These are phyloP conservation scores for Mucor irregularis DNA, from an alignment of 371 early-diverging fungal species.

Conservation along the genomic window DNA sequence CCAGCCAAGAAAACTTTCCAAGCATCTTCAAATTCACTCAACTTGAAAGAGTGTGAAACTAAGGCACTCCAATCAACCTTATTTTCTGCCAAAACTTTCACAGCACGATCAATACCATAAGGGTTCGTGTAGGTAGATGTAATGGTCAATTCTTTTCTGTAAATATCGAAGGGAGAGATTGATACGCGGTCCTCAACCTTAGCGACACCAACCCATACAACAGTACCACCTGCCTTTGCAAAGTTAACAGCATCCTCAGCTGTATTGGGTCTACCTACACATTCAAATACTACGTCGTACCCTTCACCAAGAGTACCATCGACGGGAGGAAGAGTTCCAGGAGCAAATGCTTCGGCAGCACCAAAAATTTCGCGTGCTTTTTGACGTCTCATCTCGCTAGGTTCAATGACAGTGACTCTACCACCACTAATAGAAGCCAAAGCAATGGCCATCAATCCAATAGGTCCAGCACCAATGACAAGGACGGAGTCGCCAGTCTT, in stretches of 20 bases:
- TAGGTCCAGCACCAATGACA: conserved; percentile 59
- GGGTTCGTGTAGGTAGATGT: conserved; percentile 61
- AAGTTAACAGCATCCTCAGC: conserved; percentile 45
- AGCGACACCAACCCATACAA: conserved; percentile 63
- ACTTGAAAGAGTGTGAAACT: conserved; percentile 48
- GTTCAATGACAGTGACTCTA: conserved; percentile 49
- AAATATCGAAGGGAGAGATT: conserved; percentile 55
- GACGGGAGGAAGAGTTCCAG: conserved; percentile 36
- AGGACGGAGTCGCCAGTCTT: conserved; percentile 46
- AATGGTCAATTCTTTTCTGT: conserved; percentile 59
- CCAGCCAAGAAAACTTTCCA: conserved; percentile 53
- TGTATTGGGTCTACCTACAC: conserved; percentile 54
- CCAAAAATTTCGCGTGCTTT: conserved; percentile 43
- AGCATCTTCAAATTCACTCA: conserved; percentile 52
- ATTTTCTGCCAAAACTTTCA: conserved; percentile 46
- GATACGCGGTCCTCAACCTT: conserved; percentile 46
- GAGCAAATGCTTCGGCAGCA: conserved; percentile 31
- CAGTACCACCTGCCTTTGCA: conserved; percentile 52
- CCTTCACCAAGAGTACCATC: conserved; percentile 46
- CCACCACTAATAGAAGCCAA: conserved; percentile 45
- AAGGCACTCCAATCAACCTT: conserved; percentile 48
- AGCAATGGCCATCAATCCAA: conserved; percentile 55
- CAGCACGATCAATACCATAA: conserved; percentile 57
- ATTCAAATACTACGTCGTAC: conserved; percentile 60
- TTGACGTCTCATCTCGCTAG: conserved; percentile 45